A percentile compares a stretch with the other conserved stretches of the same genome.
Evolutionary conservation across 768 basidiomycete genomes (phyloP).

Genomic region (Cyclocybe cylindracea): DNA sequence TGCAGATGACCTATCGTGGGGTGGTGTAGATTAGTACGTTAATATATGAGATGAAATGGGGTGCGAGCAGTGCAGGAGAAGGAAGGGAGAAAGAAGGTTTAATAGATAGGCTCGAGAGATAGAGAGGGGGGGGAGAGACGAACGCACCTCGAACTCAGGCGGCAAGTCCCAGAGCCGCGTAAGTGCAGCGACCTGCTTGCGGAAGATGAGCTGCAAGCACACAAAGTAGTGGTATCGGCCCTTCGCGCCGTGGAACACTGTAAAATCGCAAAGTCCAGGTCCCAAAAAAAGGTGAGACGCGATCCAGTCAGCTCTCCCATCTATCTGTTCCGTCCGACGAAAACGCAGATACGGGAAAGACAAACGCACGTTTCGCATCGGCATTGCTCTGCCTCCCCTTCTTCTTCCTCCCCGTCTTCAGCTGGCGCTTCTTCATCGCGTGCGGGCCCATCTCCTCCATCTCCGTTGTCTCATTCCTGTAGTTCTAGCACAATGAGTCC

Average conservation of each 20-base stretch:
- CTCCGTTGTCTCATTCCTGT: slow-evolving; percentile 78
- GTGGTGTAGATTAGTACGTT: background rate
- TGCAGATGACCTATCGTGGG: slow-evolving; percentile 59
- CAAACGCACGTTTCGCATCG: slow-evolving; percentile 56
- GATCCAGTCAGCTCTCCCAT: no score
- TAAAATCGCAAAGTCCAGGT: background rate
- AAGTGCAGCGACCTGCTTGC: slow-evolving; percentile 72
- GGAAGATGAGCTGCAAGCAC: slow-evolving; percentile 78
- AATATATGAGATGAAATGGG: background rate
- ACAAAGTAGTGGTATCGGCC: slow-evolving; percentile 83
- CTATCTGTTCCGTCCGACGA: no score
- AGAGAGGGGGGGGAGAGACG: background rate
- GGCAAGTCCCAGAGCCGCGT: slow-evolving; percentile 70
- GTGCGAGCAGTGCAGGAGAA: no score
- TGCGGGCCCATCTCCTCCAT: slow-evolving; percentile 64
- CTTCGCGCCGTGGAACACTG: slow-evolving; percentile 84
- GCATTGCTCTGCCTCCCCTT: slow-evolving; percentile 50
- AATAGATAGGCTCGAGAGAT: no score
- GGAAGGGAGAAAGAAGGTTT: no score
- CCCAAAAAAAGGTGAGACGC: background rate
- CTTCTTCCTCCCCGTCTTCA: slow-evolving; percentile 60
- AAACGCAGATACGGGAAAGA: background rate
- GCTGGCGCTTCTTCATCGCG: slow-evolving; percentile 60
- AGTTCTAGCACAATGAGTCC: slow-evolving; percentile 62
- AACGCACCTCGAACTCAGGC: slow-evolving; percentile 70